These are phyloP conservation scores for Auriscalpium microsporum DNA, from an alignment of 768 basidiomycete species.

Conservation along the genomic window DNA sequence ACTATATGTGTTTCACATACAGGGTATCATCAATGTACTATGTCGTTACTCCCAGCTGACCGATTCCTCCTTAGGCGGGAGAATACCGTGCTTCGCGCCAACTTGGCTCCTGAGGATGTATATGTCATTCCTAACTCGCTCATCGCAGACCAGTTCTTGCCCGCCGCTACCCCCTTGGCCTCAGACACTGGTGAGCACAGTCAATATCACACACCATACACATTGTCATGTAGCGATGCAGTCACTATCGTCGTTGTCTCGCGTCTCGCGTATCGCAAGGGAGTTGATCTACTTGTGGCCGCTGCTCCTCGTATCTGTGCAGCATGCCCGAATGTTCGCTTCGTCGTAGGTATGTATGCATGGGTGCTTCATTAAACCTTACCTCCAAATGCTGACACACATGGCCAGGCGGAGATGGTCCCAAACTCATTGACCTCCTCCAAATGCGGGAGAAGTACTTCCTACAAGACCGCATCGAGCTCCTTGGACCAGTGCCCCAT, in stretches of 20 bases:
- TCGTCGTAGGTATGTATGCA: conserved; percentile 59
- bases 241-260: conserved; percentile 91
- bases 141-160: conserved; percentile 79
- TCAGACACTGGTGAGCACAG: conserved; percentile 48
- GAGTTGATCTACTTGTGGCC: conserved; percentile 90
- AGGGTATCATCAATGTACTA: conserved; percentile 44
- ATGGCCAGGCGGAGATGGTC: conserved; percentile 78
- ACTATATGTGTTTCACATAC: conserved; percentile 97
- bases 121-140: conserved; percentile 95
- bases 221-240: conserved; percentile 21
- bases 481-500: conserved; percentile 75
- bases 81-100: conserved; percentile 86
- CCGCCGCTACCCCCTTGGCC: conserved; percentile 36
- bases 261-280: conserved; percentile 90
- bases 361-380: too few species aligned
- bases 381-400: too few species aligned
- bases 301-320: conserved; percentile 86
- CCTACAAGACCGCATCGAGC: conserved; percentile 85
- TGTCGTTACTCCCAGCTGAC: not conserved
- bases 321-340: conserved; percentile 77
- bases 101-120: conserved; percentile 51
- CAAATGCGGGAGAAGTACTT: conserved; percentile 92
- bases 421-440: conserved; percentile 87
- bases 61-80: conserved; percentile 58
- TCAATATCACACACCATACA: not conserved